Evolutionary conservation across 2,329 filamentous ascomycete genomes (phyloP), one percentile per base, ranked within the genome.

Genomic region (Ceratocystis huliohia): DNA sequence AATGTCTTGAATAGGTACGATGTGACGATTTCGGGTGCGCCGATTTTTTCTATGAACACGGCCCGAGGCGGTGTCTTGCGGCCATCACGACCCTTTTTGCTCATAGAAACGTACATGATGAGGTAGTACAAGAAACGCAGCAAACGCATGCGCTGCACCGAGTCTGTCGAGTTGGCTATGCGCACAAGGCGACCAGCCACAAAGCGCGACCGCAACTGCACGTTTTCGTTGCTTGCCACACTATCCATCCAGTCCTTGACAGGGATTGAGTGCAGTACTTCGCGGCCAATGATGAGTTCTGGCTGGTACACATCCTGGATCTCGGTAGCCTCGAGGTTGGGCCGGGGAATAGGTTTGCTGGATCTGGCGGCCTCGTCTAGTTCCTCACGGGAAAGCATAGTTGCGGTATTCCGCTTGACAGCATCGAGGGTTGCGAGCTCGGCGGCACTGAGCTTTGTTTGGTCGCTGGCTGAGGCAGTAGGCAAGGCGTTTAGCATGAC

Each of bases 221-320:
- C 79, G 65, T 80, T 78, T 70, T 85, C 78, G 41, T 81, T 80
- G 28, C 81, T 80, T 70, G 81, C 81, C n/a, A 82, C 79, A 61
- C 82, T 81, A 67, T 90, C 84, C 69, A 88, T 81, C 89, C 89
- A 94, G 70, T 90, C 86, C 72, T 84, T 84, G 67, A 92, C 81
- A 10, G 85, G 83, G 6, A 94, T 79, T 13, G 84, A 77, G 64
- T 84, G 82, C 74, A 91, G 81, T 28, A 88, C 82, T 46, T 88
- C 85, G 25, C 77, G 75, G 1, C 88, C 87, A 65, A 94, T 84
- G 46, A 94, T 78, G 6, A 78, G 78, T 37, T 84, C 80, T 17
- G 85, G 79, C 3, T 86, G 79, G 75, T 94, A 94, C 46, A 91
- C 88, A 67, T 91, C 86, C 68, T 87, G 81, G 25, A 89, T 82